Evolutionary conservation across 495 filamentous ascomycete species (phyloP), one percentile per base, ranked within the genome.

Genomic region (Chaetomium cochliodes): DNA sequence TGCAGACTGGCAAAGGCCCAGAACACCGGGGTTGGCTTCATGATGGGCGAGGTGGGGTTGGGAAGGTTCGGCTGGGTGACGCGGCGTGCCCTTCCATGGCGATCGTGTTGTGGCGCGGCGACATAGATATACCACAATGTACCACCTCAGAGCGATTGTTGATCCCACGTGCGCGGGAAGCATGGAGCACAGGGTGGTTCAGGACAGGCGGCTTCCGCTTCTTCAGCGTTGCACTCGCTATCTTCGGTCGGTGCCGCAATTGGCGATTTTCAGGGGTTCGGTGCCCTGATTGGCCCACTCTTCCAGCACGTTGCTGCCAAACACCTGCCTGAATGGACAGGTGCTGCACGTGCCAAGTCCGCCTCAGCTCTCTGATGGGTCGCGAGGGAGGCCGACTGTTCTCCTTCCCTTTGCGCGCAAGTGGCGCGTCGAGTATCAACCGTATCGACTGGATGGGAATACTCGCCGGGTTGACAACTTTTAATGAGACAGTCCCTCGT

Each of bases 1-100:
- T 70, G 67, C 54, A 74, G 64, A 60, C 67, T 63, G 50, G 70
- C 66, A 25, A 67, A 39, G 18, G 53, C 65, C 67, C 46, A 62
- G 57, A 69, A 26, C 26, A 30, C 57, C 33, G 60, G 23, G 7
- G 65, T 52, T 53, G 68, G 47, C 65, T 65, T 72, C 70, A 72
- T 70, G 22, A 22, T 50, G n/a, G 50, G 33, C 33, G 42, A 15
- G 23, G 18, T 15, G 11, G n/a, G 47, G n/a, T 22, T 30, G 42
- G 25, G 13, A 8, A 20, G 42, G 26, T 13, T 41, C n/a, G 20
- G 39, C 47, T 26, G 39, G n/a, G 50, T 51, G 57, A 23, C 44
- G 18, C 51, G 58, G 33, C 20, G 28, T 39, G 52, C 3, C 11
- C 28, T 26, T 33, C 37, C 9, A 12, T 22, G 60, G 51, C 51